Percentiles rank a stretch among this genome's conserved stretches.
phyloP scores from a whole-genome alignment of 495 filamentous ascomycete genomes.

The Penicillium taxi region DNA sequence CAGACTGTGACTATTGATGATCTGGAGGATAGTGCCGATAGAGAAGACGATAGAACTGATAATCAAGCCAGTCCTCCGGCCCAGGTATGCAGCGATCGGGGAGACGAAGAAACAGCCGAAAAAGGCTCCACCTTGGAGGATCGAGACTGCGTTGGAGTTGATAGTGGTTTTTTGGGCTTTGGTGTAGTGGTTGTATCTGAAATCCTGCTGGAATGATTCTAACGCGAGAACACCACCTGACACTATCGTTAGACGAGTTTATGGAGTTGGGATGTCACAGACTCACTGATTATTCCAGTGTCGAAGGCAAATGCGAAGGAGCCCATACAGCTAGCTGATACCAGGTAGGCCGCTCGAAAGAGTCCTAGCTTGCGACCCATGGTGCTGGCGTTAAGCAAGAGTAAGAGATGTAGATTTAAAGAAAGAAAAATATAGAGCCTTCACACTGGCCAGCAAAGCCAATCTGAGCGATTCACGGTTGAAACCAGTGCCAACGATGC shows the following conservation, averaged over 20 bases:
- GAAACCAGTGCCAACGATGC: no score
- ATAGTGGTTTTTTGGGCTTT: conserved; percentile 25
- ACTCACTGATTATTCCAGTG: conserved; percentile 34
- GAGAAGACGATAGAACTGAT: conserved; percentile 35
- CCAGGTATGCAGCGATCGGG: conserved; percentile 35
- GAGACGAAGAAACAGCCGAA: conserved; percentile 41
- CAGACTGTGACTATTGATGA: conserved; percentile 34
- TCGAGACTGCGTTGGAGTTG: conserved; percentile 37
- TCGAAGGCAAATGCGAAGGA: conserved; percentile 36
- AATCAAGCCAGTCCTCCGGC: conserved; percentile 34
- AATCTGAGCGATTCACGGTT: no score
- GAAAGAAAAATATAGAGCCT: background rate
- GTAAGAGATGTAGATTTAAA: background rate
- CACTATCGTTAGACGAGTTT: no score
- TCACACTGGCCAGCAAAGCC: no score
- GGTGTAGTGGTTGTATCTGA: conserved; percentile 21
- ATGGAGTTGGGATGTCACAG: background rate
- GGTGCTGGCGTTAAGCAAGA: background rate
- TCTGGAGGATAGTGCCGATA: conserved; percentile 38
- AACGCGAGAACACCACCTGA: conserved; percentile 33
- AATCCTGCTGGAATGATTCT: conserved; percentile 32
- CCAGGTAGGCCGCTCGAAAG: conserved; percentile 27
- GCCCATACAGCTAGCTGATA: conserved; percentile 32
- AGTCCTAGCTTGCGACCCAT: conserved; percentile 30
- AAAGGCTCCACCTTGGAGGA: conserved; percentile 36